These are phyloP conservation scores for Sarocladiaceae sp. DNA, from an alignment of 2,329 filamentous ascomycete genomes.

Conservation along the genomic window DNA sequence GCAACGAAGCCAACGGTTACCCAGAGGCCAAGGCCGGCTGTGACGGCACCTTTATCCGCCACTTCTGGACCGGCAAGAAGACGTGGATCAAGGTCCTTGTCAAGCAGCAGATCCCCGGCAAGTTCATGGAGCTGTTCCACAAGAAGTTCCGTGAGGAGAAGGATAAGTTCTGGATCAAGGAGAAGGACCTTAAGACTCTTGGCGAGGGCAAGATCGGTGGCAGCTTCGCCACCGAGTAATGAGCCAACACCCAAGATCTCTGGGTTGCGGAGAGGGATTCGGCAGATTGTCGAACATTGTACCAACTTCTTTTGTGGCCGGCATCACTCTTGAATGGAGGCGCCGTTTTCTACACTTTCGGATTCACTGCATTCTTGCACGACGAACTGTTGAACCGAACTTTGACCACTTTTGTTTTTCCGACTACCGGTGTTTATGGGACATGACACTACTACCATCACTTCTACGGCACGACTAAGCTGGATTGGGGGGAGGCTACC, in stretches of 20 bases:
- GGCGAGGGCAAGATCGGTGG: constrained; percentile 9
- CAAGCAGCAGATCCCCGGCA: constrained; percentile 30
- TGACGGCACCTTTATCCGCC: constrained; percentile 34
- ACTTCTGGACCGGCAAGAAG: constrained; percentile 37
- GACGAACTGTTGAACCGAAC: too few relatives aligned
- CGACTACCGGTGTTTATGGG: too few relatives aligned
- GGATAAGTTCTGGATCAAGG: constrained; percentile 27
- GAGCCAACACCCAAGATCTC: background rate
- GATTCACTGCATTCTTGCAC: too few relatives aligned
- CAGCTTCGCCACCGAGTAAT: background rate
- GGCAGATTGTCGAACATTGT: background rate
- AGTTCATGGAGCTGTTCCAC: constrained; percentile 29
- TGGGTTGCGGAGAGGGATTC: background rate
- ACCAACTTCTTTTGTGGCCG: too few relatives aligned
- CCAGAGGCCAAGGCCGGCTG: constrained; percentile 31
- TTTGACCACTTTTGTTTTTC: too few relatives aligned
- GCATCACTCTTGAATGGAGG: too few relatives aligned
- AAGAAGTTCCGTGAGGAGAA: constrained; percentile 27
- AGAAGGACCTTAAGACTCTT: constrained; percentile 23
- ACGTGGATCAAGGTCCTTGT: constrained; percentile 32
- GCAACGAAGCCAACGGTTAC: constrained; percentile 37
- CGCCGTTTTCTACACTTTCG: too few relatives aligned
- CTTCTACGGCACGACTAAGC: too few relatives aligned
- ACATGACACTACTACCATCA: too few relatives aligned
- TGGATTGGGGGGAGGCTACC: too few relatives aligned